Conservation (phyloP, 176 grass and related monocot genomes). For the Leersia perrieri region DNA sequence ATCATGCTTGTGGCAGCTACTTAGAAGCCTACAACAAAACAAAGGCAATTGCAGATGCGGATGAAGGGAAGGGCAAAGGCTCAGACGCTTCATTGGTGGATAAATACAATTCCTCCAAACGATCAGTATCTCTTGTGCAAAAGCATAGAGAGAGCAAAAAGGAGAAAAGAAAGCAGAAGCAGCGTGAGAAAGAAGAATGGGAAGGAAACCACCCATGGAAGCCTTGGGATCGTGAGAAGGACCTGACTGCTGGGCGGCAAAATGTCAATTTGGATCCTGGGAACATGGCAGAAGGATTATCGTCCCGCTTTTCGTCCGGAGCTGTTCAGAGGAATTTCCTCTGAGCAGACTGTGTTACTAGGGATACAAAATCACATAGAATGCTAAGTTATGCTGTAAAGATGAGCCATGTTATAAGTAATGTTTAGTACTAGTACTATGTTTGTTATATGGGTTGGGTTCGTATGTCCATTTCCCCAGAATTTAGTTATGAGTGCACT, state of each 20-base stretch:
- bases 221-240: slow-evolving; percentile 95
- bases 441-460: not conserved
- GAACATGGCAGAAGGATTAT: slow-evolving; percentile 63
- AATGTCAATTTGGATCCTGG: slow-evolving; percentile 65
- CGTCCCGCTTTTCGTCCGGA: slow-evolving; percentile 79
- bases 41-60: slow-evolving; percentile 70
- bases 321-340: slow-evolving; percentile 80
- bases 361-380: not conserved
- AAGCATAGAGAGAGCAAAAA: slow-evolving; percentile 75
- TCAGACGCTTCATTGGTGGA: slow-evolving; percentile 71
- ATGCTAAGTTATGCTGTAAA: not conserved
- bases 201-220: slow-evolving; percentile 92
- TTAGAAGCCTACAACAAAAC: slow-evolving; percentile 90
- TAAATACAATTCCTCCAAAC: slow-evolving; percentile 74
- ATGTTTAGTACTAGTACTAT: not conserved
- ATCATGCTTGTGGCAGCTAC: slow-evolving; percentile 54
- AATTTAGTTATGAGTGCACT: not conserved
- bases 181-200: slow-evolving; percentile 70
- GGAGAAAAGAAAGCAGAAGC: slow-evolving; percentile 67
- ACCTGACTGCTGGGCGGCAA: slow-evolving; percentile 74
- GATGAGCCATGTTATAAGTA: not conserved
- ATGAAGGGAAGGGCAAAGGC: slow-evolving; percentile 43
- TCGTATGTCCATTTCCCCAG: not conserved
- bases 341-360: slow-evolving; percentile 9
- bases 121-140: slow-evolving; percentile 65